Percentiles rank a stretch among this genome's conserved stretches.
These are phyloP conservation scores for Glycine tomentella DNA, from an alignment of 306 rosid genomes.

Conservation along the genomic window DNA sequence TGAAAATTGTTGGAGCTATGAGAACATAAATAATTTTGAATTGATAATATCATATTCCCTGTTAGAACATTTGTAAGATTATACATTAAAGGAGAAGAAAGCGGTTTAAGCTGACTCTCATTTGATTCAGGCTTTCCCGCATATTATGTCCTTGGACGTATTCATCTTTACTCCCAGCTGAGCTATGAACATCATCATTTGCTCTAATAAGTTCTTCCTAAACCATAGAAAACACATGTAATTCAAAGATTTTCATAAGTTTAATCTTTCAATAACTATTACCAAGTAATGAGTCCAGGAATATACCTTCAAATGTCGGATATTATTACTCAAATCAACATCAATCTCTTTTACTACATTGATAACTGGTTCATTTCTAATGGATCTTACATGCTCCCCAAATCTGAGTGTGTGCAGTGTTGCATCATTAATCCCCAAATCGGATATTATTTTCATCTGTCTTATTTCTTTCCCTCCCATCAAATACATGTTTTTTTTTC, in stretches of 20 bases:
- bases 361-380: constrained; percentile 78
- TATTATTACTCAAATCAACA: constrained; percentile 76
- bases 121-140: constrained; percentile 82
- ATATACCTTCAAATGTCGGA: constrained; percentile 87
- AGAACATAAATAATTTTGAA: too few relatives aligned
- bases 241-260: constrained; percentile 34
- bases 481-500: too few relatives aligned
- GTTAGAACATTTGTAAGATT: too few relatives aligned
- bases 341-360: constrained; percentile 82
- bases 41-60: too few relatives aligned
- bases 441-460: too few relatives aligned
- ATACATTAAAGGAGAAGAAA: constrained; percentile 81
- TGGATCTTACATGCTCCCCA: constrained; percentile 73
- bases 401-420: too few relatives aligned
- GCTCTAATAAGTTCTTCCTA: too few relatives aligned
- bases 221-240: too few relatives aligned
- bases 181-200: too few relatives aligned
- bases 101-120: constrained; percentile 86
- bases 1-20: too few relatives aligned
- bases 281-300: constrained; percentile 16
- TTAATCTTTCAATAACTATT: constrained; percentile 40
- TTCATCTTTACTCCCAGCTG: too few relatives aligned
- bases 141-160: constrained; percentile 74
- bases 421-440: constrained; percentile 60
- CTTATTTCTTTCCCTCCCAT: too few relatives aligned